phyloP scores from a whole-genome alignment of 2,329 filamentous ascomycete genomes.

The Sporothrix curviconia region DNA sequence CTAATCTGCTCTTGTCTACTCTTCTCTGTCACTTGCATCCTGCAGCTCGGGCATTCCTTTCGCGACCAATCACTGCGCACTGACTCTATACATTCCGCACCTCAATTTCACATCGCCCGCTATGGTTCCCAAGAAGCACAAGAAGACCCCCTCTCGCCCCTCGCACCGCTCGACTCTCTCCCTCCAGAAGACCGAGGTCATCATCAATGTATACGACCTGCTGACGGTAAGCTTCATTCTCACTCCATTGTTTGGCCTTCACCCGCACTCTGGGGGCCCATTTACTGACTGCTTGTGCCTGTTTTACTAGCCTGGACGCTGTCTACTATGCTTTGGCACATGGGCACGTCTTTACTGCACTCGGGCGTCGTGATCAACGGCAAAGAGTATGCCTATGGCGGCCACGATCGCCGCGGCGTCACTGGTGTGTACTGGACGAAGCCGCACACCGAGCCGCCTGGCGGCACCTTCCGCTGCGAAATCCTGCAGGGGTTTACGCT shows the following conservation, averaged over 20 bases:
- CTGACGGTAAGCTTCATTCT: slow-evolving; percentile 48
- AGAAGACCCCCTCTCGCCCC: slow-evolving; percentile 30
- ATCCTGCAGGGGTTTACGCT: slow-evolving; percentile 76
- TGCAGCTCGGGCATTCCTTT: no score
- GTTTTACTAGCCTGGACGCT: slow-evolving; percentile 54
- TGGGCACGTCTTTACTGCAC: slow-evolving; percentile 73
- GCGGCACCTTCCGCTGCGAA: slow-evolving; percentile 67
- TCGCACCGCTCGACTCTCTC: slow-evolving; percentile 61
- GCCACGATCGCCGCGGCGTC: slow-evolving; percentile 62
- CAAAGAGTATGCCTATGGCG: slow-evolving; percentile 78
- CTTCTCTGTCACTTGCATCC: no score
- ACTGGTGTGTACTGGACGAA: slow-evolving; percentile 82
- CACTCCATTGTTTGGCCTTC: slow-evolving; percentile 18
- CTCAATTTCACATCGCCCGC: background rate
- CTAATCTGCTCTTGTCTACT: no score
- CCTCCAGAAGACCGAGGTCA: slow-evolving; percentile 64
- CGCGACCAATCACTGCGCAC: no score
- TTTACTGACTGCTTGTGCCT: slow-evolving; percentile 1
- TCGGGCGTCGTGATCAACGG: slow-evolving; percentile 76
- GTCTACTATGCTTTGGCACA: slow-evolving; percentile 73
- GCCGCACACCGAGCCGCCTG: slow-evolving; percentile 65
- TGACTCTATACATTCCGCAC: no score
- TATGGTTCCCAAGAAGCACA: slow-evolving; percentile 41
- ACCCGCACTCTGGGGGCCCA: background rate
- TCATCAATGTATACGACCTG: slow-evolving; percentile 73